A percentile compares a stretch with the other conserved stretches of the same genome.
phyloP scores from a whole-genome alignment of 176 grass and related monocot genomes.

The Rhynchospora tenuis region DNA sequence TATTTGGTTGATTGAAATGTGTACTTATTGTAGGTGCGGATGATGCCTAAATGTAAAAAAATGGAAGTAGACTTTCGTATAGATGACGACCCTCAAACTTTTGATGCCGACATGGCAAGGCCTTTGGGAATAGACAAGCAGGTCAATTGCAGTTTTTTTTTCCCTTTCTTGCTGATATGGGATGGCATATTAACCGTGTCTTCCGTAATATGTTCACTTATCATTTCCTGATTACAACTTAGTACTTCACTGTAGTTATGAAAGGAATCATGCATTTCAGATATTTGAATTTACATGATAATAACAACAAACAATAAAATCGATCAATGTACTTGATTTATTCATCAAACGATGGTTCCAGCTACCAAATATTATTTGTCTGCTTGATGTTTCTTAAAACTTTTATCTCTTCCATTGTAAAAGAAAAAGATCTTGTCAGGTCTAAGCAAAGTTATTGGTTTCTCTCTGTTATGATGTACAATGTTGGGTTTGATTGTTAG shows the following conservation, averaged over 20 bases:
- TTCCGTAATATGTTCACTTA: not conserved
- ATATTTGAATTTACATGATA: not conserved
- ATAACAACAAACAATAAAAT: not conserved
- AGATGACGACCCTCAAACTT: conserved; percentile 56
- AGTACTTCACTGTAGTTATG: not conserved
- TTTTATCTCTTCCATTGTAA: not conserved
- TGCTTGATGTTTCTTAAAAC: conserved; percentile 4
- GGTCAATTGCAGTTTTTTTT: conserved; percentile 22
- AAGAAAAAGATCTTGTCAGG: not conserved
- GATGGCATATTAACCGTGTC: conserved; percentile 7
- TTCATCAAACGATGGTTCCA: not conserved
- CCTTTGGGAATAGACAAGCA: conserved; percentile 45
- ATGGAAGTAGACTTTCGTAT: conserved; percentile 76
- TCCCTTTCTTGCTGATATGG: conserved; percentile 6
- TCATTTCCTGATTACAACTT: not conserved
- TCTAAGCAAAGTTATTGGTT: not conserved
- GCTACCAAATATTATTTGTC: not conserved
- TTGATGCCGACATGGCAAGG: conserved; percentile 44
- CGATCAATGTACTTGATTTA: not conserved
- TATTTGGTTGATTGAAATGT: conserved; percentile 1
- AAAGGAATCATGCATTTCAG: not conserved
- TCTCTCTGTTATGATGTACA: not conserved
- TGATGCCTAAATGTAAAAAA: conserved; percentile 58
- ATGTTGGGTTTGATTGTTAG: conserved; percentile 3
- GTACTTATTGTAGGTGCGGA: conserved; percentile 47